Evolutionary conservation across 768 basidiomycete genomes (phyloP), one percentile per base, ranked within the genome.

Genomic region (Amanita subjunquillea): DNA sequence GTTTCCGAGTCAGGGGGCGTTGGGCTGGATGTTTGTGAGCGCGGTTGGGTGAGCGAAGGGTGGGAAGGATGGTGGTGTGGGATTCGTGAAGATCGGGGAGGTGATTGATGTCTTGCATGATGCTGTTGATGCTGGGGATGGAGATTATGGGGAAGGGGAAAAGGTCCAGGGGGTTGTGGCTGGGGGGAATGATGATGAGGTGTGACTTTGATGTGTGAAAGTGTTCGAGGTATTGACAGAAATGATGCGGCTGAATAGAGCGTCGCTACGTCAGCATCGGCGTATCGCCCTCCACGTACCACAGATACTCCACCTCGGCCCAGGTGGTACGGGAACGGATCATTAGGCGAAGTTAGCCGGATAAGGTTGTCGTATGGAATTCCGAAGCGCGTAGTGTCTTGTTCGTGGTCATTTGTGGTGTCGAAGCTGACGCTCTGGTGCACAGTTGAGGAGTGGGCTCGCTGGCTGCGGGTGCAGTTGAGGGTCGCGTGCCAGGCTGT

Each of bases 181-280:
- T n/a, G 44, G 12, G 27, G n/a, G 41, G 10, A 25, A 5, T 29
- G 44, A 9, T 45, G 44, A 15, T 48, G 67, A 15, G 72, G 64
- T 1, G 41, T 9, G 8, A 6, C 50, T 51, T 17, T 32, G 29
- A 17, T 15, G 30, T 46, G 25, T 17, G 43, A 55, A 59, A 45
- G n/a, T 40, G 68, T 70, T 22, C 69, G 66, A 5, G 84, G 78
- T 27, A 90, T 76, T 25, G 85, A 86, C 68, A 82, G 78, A 22
- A 91, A 72, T 2, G 85, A 88, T 4, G 87, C 87, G 0, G 87
- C 87, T n/a, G 87, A 87, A 64, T 91, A 92, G 4, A 91, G 72
- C 3, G 89, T 91, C 15, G 88, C 86, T 8, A 89, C 85, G 48
- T 93, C 91, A 0, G 85, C 74, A 64, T 91, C 90, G 17, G 75